A percentile compares a stretch with the other conserved stretches of the same genome.
Conservation (phyloP, 805 yeast genomes). For the Hanseniaspora hatyaiensis region DNA sequence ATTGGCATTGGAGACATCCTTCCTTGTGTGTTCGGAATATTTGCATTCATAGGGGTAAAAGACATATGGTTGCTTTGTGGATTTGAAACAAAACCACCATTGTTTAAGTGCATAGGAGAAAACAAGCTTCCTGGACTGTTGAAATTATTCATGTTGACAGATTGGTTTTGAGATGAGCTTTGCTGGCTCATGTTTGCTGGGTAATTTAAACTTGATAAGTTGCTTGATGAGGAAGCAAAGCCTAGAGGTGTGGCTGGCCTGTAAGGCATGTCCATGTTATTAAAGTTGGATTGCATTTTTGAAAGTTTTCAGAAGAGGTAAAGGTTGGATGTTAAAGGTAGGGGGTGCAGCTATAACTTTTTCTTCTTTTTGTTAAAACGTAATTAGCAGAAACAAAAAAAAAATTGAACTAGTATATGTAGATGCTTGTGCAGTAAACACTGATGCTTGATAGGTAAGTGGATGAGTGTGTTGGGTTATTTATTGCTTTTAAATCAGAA, state of each 20-base stretch:
- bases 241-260: slow-evolving; percentile 12
- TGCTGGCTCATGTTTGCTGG: background rate
- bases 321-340: background rate
- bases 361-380: too few species aligned
- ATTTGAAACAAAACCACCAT: background rate
- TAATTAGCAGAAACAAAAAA: too few species aligned
- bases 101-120: background rate
- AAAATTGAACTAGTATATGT: too few species aligned
- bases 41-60: background rate
- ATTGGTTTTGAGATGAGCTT: background rate
- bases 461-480: too few species aligned
- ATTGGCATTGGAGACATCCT: background rate
- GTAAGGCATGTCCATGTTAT: slow-evolving; percentile 4
- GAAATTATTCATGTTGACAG: background rate
- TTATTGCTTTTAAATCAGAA: too few species aligned
- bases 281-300: slow-evolving; percentile 1
- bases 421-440: too few species aligned
- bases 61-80: background rate
- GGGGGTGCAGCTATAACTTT: background rate
- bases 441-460: too few species aligned
- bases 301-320: background rate
- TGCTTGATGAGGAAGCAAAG: slow-evolving; percentile 14
- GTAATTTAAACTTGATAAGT: slow-evolving; percentile 1
- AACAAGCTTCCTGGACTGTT: background rate
- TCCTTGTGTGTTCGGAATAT: background rate